phyloP scores from a whole-genome alignment of 331 rosid species.

The Rhamnella rubrinervis region DNA sequence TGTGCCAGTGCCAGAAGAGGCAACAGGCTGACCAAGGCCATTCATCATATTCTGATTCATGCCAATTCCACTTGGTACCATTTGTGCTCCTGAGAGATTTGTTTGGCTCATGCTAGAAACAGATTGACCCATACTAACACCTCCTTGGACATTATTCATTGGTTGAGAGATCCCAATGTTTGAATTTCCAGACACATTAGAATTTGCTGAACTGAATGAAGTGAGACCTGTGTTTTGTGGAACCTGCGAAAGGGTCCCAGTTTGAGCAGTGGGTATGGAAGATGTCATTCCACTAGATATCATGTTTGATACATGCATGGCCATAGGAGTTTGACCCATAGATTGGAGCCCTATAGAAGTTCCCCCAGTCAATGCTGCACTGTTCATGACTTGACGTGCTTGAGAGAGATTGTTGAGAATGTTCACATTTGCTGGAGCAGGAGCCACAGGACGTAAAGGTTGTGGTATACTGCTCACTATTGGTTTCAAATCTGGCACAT shows the following conservation, averaged over 20 bases:
- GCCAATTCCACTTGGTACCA: conserved; percentile 76
- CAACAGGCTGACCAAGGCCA: conserved; percentile 71
- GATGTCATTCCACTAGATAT: conserved; percentile 97
- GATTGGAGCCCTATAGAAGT: conserved; percentile 68
- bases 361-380: conserved; percentile 78
- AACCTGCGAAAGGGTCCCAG: conserved; percentile 77
- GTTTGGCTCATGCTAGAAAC: conserved; percentile 75
- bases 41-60: conserved; percentile 77
- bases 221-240: conserved; percentile 63
- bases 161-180: conserved; percentile 82
- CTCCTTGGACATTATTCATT: conserved; percentile 68
- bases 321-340: conserved; percentile 85
- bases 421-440: conserved; percentile 66
- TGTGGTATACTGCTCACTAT: conserved; percentile 56
- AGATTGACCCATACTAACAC: conserved; percentile 78
- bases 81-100: conserved; percentile 68
- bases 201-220: conserved; percentile 62
- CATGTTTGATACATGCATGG: conserved; percentile 94
- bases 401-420: conserved; percentile 84
- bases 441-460: conserved; percentile 67
- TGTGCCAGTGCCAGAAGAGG: conserved; percentile 80
- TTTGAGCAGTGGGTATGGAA: conserved; percentile 77
- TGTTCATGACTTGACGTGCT: conserved; percentile 74
- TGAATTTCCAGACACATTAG: conserved; percentile 71
- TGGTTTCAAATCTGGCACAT: conserved; percentile 76